Evolutionary conservation across 1,139 yeast species (phyloP).

Genomic region (Groenewaldozyma sp.): DNA sequence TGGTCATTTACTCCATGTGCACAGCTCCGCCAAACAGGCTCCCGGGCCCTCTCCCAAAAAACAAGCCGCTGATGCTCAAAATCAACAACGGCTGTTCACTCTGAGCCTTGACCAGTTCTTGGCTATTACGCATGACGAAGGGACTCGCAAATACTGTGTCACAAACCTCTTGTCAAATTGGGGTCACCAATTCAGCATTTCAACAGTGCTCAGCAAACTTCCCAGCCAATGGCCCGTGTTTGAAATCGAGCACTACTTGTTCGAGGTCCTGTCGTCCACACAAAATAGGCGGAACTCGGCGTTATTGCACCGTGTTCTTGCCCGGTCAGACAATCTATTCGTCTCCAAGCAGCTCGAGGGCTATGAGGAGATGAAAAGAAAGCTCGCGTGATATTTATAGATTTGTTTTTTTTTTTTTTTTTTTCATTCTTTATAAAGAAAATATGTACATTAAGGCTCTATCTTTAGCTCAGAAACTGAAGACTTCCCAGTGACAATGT

Average conservation of each 20-base stretch:
- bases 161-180: conserved; percentile 25
- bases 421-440: background rate
- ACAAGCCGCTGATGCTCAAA: conserved; percentile 6
- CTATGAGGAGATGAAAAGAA: too few species aligned
- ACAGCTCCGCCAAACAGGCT: conserved; percentile 9
- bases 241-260: conserved; percentile 23
- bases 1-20: conserved; percentile 10
- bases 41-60: conserved; percentile 4
- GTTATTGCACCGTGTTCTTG: conserved; percentile 16
- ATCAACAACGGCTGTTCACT: conserved; percentile 22
- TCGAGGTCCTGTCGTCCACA: conserved; percentile 16
- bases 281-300: conserved; percentile 19
- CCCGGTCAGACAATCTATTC: conserved; percentile 21
- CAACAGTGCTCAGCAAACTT: conserved; percentile 22
- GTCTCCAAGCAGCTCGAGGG: conserved; percentile 12
- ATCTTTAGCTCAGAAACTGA: conserved; percentile 4
- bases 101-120: conserved; percentile 24
- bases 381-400: too few species aligned
- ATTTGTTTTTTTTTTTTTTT: too few species aligned
- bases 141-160: conserved; percentile 20
- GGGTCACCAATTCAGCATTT: conserved; percentile 25
- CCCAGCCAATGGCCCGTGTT: conserved; percentile 32
- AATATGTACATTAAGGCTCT: background rate
- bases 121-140: conserved; percentile 17
- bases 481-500: conserved; percentile 8